Evolutionary conservation across 768 basidiomycete genomes (phyloP).

Genomic region (Lentinula boryana): DNA sequence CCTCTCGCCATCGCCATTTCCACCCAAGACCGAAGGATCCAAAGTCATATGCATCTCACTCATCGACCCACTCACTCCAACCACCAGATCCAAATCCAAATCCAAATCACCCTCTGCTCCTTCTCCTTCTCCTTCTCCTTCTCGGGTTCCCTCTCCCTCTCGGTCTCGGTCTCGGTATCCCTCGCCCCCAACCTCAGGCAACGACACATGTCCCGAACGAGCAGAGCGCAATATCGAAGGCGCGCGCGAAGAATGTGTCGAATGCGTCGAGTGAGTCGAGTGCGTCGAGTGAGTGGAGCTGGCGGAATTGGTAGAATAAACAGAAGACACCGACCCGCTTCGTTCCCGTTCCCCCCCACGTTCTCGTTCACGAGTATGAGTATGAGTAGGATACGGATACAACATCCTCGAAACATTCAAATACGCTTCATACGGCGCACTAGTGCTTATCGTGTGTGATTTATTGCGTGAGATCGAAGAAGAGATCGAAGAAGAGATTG

Average conservation of each 20-base stretch:
- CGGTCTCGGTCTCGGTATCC: no score
- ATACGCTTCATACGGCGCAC: slow-evolving; percentile 2
- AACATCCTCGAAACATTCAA: not conserved
- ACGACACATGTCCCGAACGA: not conserved
- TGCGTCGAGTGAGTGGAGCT: not conserved
- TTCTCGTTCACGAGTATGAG: no score
- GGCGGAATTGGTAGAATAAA: not conserved
- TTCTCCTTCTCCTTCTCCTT: no score
- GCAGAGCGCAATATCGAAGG: not conserved
- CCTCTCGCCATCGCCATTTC: not conserved
- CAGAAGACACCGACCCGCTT: not conserved
- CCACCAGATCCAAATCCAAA: not conserved
- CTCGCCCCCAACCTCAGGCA: not conserved
- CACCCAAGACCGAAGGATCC: not conserved
- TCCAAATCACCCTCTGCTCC: no score
- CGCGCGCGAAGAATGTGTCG: not conserved
- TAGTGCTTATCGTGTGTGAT: slow-evolving; percentile 4
- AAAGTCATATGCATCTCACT: not conserved
- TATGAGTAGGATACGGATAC: no score
- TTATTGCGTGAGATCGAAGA: no score
- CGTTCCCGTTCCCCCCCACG: no score
- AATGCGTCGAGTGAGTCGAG: not conserved
- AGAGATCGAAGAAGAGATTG: no score
- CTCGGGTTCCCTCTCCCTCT: no score
- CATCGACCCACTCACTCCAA: not conserved